A percentile compares a stretch with the other conserved stretches of the same genome.
phyloP scores from a whole-genome alignment of 2,329 filamentous ascomycete genomes.

The Arachnomyces sp. region DNA sequence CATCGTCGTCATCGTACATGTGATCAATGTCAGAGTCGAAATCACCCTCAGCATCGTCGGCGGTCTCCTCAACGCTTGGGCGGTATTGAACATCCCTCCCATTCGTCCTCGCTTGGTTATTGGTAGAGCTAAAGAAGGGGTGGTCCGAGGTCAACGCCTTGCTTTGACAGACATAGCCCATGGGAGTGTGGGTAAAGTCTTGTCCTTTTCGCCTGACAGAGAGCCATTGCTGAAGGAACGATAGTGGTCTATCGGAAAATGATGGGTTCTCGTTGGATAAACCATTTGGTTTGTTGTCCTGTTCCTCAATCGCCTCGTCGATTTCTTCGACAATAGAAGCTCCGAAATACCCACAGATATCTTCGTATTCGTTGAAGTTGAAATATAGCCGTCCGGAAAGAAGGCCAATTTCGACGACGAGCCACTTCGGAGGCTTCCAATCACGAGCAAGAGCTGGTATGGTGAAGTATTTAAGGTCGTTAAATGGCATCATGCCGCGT shows the following conservation, averaged over 20 bases:
- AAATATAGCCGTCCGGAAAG: slow-evolving; percentile 53
- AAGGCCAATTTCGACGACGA: slow-evolving; percentile 52
- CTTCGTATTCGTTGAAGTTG: slow-evolving; percentile 15
- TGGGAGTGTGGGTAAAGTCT: slow-evolving; percentile 27
- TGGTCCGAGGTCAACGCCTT: slow-evolving; percentile 19
- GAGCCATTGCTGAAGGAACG: slow-evolving; percentile 29
- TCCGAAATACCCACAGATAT: slow-evolving; percentile 1
- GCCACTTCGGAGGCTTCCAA: slow-evolving; percentile 44
- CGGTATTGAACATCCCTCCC: no score
- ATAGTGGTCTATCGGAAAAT: slow-evolving; percentile 13
- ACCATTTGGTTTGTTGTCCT: no score
- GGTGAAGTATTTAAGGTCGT: slow-evolving; percentile 44
- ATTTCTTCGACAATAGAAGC: neutral
- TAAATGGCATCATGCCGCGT: slow-evolving; percentile 52
- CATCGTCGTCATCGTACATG: no score
- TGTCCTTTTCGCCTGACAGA: slow-evolving; percentile 25
- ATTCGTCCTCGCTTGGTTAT: no score
- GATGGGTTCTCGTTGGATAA: no score
- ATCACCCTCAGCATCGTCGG: no score
- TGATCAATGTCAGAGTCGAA: no score
- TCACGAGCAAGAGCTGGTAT: slow-evolving; percentile 39
- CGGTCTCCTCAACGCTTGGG: no score
- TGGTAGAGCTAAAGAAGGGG: slow-evolving; percentile 18
- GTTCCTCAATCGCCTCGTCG: slow-evolving; percentile 1
- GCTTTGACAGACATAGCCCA: slow-evolving; percentile 28